Evolutionary conservation across 352 stramenopile genomes (phyloP).

Genomic region (Globisporangium iwayamae): DNA sequence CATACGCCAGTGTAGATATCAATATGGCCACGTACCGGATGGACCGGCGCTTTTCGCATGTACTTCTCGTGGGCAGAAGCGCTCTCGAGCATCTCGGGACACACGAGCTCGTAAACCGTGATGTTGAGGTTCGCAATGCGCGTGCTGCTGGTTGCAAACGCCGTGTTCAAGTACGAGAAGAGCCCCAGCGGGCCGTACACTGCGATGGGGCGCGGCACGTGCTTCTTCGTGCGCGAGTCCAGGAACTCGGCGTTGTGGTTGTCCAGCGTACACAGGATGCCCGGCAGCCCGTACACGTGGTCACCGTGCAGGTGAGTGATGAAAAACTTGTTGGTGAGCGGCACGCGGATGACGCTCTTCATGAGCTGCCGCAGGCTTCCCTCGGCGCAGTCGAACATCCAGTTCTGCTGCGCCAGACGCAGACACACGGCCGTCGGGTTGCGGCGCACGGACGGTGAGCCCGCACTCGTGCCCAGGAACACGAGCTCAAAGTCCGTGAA

Average conservation of each 20-base stretch:
- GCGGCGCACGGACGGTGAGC: conserved; percentile 62
- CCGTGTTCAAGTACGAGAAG: conserved; percentile 75
- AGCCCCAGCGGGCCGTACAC: conserved; percentile 79
- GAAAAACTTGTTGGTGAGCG: conserved; percentile 83
- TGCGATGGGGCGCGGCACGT: conserved; percentile 43
- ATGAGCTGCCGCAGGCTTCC: conserved; percentile 80
- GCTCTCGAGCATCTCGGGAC: conserved; percentile 38
- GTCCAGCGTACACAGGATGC: conserved; percentile 81
- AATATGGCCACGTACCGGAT: conserved; percentile 38
- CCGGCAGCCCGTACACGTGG: conserved; percentile 79
- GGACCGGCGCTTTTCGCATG: conserved; percentile 48
- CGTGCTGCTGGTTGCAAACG: conserved; percentile 59
- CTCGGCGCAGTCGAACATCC: conserved; percentile 89
- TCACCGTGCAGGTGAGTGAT: conserved; percentile 84
- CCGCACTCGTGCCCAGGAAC: conserved; percentile 79
- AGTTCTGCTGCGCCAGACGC: conserved; percentile 64
- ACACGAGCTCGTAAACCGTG: conserved; percentile 75
- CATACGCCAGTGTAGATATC: not conserved
- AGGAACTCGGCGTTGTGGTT: conserved; percentile 66
- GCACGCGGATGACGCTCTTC: conserved; percentile 67
- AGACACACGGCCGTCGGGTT: conserved; percentile 63
- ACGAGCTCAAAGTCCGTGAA: conserved; percentile 86
- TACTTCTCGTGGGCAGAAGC: conserved; percentile 57
- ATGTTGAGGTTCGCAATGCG: conserved; percentile 67
- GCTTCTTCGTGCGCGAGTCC: conserved; percentile 50